These are phyloP conservation scores for Aleurites moluccanus DNA, from an alignment of 441 rosid species.

Conservation along the genomic window DNA sequence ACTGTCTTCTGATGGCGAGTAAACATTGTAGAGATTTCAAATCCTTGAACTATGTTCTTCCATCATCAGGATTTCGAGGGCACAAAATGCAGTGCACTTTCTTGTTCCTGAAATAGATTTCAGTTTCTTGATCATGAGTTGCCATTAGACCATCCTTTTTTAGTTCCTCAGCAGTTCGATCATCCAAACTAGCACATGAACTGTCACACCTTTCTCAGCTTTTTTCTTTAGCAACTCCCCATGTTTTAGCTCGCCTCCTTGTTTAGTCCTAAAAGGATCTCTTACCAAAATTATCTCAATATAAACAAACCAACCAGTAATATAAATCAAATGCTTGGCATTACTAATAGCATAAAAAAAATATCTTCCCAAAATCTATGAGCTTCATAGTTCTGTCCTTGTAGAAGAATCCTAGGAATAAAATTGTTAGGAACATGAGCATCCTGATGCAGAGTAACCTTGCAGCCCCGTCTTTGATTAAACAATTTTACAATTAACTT, in stretches of 20 bases:
- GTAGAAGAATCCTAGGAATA: conserved; percentile 58
- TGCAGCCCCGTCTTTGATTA: conserved; percentile 77
- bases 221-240: conserved; percentile 44
- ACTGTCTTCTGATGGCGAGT: conserved; percentile 46
- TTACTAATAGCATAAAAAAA: conserved; percentile 32
- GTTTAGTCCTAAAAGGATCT: conserved; percentile 19
- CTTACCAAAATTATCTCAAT: conserved; percentile 30
- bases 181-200: conserved; percentile 47
- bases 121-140: conserved; percentile 43
- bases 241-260: conserved; percentile 26
- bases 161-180: conserved; percentile 33
- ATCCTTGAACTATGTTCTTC: conserved; percentile 25
- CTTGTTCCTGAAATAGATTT: conserved; percentile 31
- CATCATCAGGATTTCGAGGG: conserved; percentile 36
- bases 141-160: conserved; percentile 42
- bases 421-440: conserved; percentile 81
- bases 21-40: conserved; percentile 33
- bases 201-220: conserved; percentile 40
- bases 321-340: conserved; percentile 38
- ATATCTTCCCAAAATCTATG: conserved; percentile 85
- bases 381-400: conserved; percentile 60
- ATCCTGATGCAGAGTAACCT: conserved; percentile 85
- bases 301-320: conserved; percentile 38
- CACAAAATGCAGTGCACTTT: conserved; percentile 32
- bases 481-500: conserved; percentile 25